These are phyloP conservation scores for Penicillium parvum DNA, from an alignment of 495 filamentous ascomycete genomes.

Conservation along the genomic window DNA sequence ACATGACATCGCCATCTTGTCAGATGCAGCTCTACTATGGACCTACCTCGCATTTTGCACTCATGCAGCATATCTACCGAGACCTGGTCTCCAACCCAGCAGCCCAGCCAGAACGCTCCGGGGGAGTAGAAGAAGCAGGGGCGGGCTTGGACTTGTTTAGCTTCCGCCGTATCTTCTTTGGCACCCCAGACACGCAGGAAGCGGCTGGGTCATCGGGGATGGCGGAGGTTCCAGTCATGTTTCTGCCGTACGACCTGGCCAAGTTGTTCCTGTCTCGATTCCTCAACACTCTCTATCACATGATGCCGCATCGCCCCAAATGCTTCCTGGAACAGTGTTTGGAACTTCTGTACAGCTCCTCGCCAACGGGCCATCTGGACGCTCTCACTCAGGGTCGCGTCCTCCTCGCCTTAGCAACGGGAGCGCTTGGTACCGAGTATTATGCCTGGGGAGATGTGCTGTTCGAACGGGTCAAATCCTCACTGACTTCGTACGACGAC, in stretches of 20 bases:
- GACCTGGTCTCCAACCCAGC: conserved; percentile 32
- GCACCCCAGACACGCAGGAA: conserved; percentile 35
- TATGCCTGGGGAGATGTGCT: conserved; percentile 37
- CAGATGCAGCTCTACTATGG: conserved; percentile 46
- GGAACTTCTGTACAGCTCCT: conserved; percentile 30
- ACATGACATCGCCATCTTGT: conserved; percentile 43
- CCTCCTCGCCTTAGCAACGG: conserved; percentile 31
- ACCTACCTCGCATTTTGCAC: conserved; percentile 41
- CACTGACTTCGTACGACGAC: conserved; percentile 31
- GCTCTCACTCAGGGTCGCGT: conserved; percentile 25
- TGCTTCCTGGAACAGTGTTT: conserved; percentile 25
- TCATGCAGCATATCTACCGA: conserved; percentile 43
- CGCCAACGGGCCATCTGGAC: conserved; percentile 18
- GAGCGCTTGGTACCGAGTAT: conserved; percentile 32
- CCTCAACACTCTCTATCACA: conserved; percentile 30
- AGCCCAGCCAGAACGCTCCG: conserved; percentile 20
- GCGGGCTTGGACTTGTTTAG: conserved; percentile 43
- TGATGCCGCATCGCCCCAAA: conserved; percentile 31
- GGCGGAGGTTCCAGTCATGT: conserved; percentile 28
- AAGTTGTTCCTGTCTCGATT: conserved; percentile 32
- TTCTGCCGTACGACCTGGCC: conserved; percentile 35
- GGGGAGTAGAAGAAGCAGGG: conserved; percentile 41
- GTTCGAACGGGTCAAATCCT: conserved; percentile 39
- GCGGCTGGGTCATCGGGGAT: conserved; percentile 3
- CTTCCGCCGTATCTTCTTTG: conserved; percentile 44